Conservation (phyloP, 129 eudicot genomes). For the Deinandra increscens region DNA sequence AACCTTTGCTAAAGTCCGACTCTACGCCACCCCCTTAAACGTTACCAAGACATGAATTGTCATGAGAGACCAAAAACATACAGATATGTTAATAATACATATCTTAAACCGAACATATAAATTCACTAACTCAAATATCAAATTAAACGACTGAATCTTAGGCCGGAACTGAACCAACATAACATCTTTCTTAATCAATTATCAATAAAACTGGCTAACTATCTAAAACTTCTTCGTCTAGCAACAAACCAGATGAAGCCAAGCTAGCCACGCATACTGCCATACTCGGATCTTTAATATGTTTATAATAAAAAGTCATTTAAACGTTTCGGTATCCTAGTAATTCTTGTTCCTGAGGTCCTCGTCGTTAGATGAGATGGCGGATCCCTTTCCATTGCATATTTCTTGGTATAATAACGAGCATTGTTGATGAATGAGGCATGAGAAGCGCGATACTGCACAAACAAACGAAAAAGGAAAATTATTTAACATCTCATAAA, state of each 20-base stretch:
- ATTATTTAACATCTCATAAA: background rate
- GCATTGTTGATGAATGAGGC: conserved; percentile 14
- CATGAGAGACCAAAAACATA: no score
- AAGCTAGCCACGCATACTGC: background rate
- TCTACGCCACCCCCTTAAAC: no score
- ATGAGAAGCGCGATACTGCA: background rate
- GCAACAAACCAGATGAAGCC: background rate
- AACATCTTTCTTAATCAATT: background rate
- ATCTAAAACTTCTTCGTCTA: background rate
- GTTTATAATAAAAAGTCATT: conserved; percentile 1
- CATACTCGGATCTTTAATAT: background rate
- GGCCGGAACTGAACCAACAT: background rate
- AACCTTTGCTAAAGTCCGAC: no score
- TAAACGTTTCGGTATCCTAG: conserved; percentile 7
- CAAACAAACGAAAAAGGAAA: background rate
- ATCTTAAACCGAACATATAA: background rate
- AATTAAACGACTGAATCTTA: no score
- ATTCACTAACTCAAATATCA: background rate
- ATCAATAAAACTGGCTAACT: background rate
- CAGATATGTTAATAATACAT: background rate
- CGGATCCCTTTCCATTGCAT: conserved; percentile 14
- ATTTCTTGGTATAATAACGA: conserved; percentile 5
- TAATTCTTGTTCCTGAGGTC: conserved; percentile 4
- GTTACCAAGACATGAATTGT: no score
- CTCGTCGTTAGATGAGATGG: conserved; percentile 12